Evolutionary conservation across 2,329 filamentous ascomycete species (phyloP).

Genomic region (Phyllosticta citriasiana): DNA sequence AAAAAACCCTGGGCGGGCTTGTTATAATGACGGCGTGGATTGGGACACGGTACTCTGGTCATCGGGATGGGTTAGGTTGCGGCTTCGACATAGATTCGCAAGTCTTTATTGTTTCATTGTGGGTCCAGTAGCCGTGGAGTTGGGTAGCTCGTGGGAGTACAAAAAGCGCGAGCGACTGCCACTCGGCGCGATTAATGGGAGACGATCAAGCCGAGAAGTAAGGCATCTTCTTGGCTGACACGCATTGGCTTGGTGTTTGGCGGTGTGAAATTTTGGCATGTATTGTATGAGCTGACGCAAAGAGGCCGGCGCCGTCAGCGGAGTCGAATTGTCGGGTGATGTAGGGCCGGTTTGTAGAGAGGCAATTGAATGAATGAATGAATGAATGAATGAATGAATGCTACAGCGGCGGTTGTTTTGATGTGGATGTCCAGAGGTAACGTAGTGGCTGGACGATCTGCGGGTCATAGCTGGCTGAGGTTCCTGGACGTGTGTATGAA

Average conservation of each 20-base stretch:
- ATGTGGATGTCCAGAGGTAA: too few relatives aligned
- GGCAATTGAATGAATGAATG: too few relatives aligned
- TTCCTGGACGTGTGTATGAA: not conserved
- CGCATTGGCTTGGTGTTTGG: not conserved
- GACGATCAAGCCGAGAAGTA: not conserved
- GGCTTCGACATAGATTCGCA: not conserved
- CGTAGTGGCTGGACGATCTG: too few relatives aligned
- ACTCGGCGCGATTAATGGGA: not conserved
- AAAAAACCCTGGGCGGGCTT: not conserved
- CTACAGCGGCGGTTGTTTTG: too few relatives aligned
- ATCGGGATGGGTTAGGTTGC: not conserved
- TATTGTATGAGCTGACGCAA: not conserved
- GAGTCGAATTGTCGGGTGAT: not conserved
- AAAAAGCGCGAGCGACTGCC: not conserved
- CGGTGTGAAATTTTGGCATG: not conserved
- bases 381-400: too few relatives aligned
- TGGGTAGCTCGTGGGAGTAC: not conserved
- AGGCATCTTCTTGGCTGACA: not conserved
- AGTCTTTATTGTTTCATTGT: not conserved
- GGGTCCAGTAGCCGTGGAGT: not conserved
- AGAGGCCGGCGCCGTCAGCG: too few relatives aligned
- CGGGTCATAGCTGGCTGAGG: not conserved
- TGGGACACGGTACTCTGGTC: not conserved
- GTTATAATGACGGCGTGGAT: not conserved
- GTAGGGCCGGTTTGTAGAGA: not conserved